phyloP scores from a whole-genome alignment of 768 basidiomycete genomes.

The Hypsizygus marmoreus region DNA sequence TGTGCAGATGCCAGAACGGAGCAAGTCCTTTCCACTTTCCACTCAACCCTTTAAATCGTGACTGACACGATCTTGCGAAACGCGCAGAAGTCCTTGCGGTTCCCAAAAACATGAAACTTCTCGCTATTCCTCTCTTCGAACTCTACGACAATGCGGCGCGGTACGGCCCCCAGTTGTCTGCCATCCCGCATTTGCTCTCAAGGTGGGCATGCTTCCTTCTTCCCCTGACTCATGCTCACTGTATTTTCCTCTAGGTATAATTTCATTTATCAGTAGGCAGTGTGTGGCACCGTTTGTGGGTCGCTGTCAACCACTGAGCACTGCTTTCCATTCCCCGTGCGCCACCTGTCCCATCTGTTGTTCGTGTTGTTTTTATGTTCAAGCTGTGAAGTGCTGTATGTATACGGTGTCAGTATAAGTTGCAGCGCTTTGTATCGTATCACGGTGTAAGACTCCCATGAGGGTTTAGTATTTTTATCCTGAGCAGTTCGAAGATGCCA shows the following conservation, averaged over 20 bases:
- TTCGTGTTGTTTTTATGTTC: too few species aligned
- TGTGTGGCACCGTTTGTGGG: too few species aligned
- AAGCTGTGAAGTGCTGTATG: too few species aligned
- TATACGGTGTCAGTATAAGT: too few species aligned
- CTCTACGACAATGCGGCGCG: conserved; percentile 96
- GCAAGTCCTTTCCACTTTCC: conserved; percentile 49
- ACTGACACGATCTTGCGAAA: not conserved
- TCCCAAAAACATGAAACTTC: conserved; percentile 98
- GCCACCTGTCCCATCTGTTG: too few species aligned
- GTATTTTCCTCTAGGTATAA: conserved; percentile 58
- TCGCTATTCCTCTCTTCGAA: conserved; percentile 95
- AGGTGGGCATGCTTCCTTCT: conserved; percentile 45
- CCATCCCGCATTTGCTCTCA: conserved; percentile 90
- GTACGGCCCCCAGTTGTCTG: conserved; percentile 92
- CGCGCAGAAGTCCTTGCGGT: conserved; percentile 88
- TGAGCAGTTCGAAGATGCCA: too few species aligned
- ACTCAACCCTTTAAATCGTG: not conserved
- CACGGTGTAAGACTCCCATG: too few species aligned
- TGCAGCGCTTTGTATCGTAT: too few species aligned
- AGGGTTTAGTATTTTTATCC: too few species aligned
- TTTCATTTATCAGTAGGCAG: conserved; percentile 69
- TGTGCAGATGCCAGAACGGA: conserved; percentile 93
- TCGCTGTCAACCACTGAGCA: too few species aligned
- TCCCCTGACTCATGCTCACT: not conserved
- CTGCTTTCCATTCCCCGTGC: too few species aligned